These are phyloP conservation scores for Aphanomyces stellatus DNA, from an alignment of 352 stramenopile genomes.

Conservation along the genomic window DNA sequence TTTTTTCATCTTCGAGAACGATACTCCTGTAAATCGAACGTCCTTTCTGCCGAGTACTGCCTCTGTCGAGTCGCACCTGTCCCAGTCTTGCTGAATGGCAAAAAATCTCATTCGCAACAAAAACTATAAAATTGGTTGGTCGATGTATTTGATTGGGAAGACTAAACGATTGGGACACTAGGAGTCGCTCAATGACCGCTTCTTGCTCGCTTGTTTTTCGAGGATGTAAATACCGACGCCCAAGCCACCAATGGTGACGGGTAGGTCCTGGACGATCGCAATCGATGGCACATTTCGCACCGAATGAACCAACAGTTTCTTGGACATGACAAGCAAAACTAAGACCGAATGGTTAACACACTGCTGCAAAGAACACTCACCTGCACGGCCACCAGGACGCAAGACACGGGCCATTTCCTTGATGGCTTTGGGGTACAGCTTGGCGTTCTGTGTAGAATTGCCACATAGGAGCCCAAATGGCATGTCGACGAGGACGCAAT, in stretches of 20 bases:
- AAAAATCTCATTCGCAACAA: too few species aligned
- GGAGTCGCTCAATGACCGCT: neutral
- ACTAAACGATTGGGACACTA: neutral
- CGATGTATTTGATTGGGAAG: neutral
- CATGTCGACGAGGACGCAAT: slow-evolving; percentile 69
- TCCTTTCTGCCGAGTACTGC: too few species aligned
- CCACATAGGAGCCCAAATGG: slow-evolving; percentile 68
- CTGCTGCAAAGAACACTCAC: slow-evolving; percentile 19
- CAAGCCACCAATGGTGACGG: slow-evolving; percentile 69
- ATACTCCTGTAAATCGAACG: too few species aligned
- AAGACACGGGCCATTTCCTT: slow-evolving; percentile 59
- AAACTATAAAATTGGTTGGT: too few species aligned
- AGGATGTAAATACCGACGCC: slow-evolving; percentile 54
- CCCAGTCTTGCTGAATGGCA: too few species aligned
- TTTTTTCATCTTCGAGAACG: too few species aligned
- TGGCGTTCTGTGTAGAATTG: slow-evolving; percentile 58
- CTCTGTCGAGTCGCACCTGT: too few species aligned
- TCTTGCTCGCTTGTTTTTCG: slow-evolving; percentile 22
- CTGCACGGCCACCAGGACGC: slow-evolving; percentile 39
- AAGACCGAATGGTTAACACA: neutral
- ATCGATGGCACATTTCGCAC: slow-evolving; percentile 23
- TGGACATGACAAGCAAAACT: slow-evolving; percentile 72
- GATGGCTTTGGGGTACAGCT: slow-evolving; percentile 70
- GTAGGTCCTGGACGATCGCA: slow-evolving; percentile 34
- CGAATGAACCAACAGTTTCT: slow-evolving; percentile 51